These are phyloP conservation scores for Diaporthe vexans DNA, from an alignment of 2,329 filamentous ascomycete genomes.

Conservation along the genomic window DNA sequence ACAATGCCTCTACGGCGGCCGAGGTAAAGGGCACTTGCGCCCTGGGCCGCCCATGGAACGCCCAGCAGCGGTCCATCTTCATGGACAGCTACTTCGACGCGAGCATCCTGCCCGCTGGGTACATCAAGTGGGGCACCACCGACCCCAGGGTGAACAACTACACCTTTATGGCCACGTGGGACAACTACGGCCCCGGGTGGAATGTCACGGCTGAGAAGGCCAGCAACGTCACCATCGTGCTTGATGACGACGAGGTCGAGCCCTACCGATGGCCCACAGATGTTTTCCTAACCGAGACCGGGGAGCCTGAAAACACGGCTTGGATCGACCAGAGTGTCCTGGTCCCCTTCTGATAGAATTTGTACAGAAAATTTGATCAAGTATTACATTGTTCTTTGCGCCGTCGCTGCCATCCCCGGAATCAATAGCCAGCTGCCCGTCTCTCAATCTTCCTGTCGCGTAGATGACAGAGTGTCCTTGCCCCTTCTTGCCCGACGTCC, in stretches of 20 bases:
- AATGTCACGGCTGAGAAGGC: constrained; percentile 60
- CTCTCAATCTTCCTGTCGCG: not conserved
- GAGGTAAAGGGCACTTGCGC: constrained; percentile 61
- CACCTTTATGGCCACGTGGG: constrained; percentile 71
- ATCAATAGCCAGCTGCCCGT: not conserved
- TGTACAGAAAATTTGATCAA: not conserved
- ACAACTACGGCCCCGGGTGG: constrained; percentile 66
- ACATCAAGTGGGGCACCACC: constrained; percentile 64
- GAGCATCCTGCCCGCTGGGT: constrained; percentile 66
- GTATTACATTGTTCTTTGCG: not conserved
- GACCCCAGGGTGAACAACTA: constrained; percentile 57
- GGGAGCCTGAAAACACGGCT: constrained; percentile 40
- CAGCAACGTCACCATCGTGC: constrained; percentile 59
- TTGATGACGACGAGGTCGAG: constrained; percentile 53
- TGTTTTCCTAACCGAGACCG: constrained; percentile 44
- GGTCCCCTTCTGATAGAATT: constrained; percentile 38
- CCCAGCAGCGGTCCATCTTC: constrained; percentile 69
- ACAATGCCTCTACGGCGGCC: constrained; percentile 62
- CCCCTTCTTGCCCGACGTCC: not conserved
- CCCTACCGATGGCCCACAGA: constrained; percentile 47
- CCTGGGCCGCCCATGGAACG: constrained; percentile 75
- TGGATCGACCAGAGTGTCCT: constrained; percentile 45
- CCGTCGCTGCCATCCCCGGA: not conserved
- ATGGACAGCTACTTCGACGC: constrained; percentile 66
- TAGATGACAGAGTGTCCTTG: not conserved